phyloP scores from a whole-genome alignment of 352 stramenopile species.

The Pythium coloratum region DNA sequence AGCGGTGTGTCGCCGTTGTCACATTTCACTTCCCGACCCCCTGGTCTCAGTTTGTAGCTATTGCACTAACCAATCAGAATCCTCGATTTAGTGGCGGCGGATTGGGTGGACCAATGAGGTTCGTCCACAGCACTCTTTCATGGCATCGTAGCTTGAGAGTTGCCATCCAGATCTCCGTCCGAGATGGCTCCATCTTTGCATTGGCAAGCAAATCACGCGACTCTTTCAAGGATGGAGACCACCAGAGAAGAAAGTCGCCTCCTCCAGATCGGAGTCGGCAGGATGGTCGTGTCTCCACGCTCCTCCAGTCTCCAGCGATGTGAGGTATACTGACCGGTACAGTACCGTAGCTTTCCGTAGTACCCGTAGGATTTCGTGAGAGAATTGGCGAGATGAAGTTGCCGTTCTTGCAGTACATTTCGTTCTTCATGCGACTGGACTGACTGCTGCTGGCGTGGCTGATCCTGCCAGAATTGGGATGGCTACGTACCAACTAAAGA shows the following conservation, averaged over 20 bases:
- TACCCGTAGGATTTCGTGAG: neutral
- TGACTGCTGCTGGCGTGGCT: neutral
- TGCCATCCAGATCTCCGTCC: neutral
- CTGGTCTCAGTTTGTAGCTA: slow-evolving; percentile 6
- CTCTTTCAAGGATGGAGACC: neutral
- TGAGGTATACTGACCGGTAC: neutral
- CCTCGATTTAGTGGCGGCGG: neutral
- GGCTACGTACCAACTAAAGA: neutral
- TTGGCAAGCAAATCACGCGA: neutral
- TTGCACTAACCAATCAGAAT: slow-evolving; percentile 12
- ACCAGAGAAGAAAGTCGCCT: neutral
- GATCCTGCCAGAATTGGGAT: neutral
- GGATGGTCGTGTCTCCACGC: neutral
- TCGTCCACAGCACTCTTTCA: slow-evolving; percentile 21
- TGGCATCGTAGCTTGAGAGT: slow-evolving; percentile 13
- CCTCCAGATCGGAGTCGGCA: neutral
- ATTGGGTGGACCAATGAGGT: slow-evolving; percentile 18
- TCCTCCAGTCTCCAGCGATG: neutral
- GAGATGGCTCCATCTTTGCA: slow-evolving; percentile 21
- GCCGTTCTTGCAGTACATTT: neutral
- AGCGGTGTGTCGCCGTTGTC: slow-evolving; percentile 21
- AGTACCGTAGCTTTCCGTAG: no score
- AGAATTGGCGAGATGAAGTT: neutral
- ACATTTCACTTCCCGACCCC: slow-evolving; percentile 16
- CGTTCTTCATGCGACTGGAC: neutral